A percentile compares a stretch with the other conserved stretches of the same genome.
phyloP scores from a whole-genome alignment of 2,329 filamentous ascomycete species.

The Talaromyces atroroseus region DNA sequence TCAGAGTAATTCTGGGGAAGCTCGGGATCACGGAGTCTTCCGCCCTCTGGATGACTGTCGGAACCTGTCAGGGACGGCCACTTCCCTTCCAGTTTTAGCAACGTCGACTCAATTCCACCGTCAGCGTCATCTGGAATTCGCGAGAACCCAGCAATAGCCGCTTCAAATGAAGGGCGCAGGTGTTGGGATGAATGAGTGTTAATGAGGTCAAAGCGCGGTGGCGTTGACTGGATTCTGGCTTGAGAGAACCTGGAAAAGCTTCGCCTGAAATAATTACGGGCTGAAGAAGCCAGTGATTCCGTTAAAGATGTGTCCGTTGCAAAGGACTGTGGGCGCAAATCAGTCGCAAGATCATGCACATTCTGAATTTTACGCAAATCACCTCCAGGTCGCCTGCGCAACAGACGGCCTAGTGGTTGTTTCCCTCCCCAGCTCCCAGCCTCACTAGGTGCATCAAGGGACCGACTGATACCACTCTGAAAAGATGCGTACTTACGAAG shows the following conservation, averaged over 20 bases:
- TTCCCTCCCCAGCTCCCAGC: conserved; percentile 18
- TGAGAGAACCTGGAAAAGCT: conserved; percentile 10
- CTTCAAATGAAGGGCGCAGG: conserved; percentile 70
- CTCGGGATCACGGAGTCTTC: background rate
- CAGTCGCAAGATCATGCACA: conserved; percentile 55
- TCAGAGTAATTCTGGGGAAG: background rate
- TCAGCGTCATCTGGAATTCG: conserved; percentile 85
- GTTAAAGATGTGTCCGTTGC: conserved; percentile 33
- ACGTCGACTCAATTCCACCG: conserved; percentile 84
- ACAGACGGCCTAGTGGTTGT: conserved; percentile 44
- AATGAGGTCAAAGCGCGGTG: conserved; percentile 35
- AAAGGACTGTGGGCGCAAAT: conserved; percentile 30
- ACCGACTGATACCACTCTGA: conserved; percentile 37
- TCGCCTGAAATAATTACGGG: conserved; percentile 7
- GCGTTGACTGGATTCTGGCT: conserved; percentile 14
- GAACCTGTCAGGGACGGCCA: conserved; percentile 38
- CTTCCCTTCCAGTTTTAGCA: conserved; percentile 86
- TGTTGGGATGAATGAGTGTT: conserved; percentile 53
- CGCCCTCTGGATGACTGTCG: conserved; percentile 3
- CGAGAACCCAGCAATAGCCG: conserved; percentile 78
- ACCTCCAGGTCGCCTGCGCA: conserved; percentile 69
- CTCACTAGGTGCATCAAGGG: conserved; percentile 25
- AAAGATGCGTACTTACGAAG: conserved; percentile 43
- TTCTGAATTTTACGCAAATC: conserved; percentile 65
- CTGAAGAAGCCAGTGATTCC: conserved; percentile 22